Evolutionary conservation across 371 early-diverging fungal species (phyloP), one percentile per base, ranked within the genome.

Genomic region (Mortierella sp.): DNA sequence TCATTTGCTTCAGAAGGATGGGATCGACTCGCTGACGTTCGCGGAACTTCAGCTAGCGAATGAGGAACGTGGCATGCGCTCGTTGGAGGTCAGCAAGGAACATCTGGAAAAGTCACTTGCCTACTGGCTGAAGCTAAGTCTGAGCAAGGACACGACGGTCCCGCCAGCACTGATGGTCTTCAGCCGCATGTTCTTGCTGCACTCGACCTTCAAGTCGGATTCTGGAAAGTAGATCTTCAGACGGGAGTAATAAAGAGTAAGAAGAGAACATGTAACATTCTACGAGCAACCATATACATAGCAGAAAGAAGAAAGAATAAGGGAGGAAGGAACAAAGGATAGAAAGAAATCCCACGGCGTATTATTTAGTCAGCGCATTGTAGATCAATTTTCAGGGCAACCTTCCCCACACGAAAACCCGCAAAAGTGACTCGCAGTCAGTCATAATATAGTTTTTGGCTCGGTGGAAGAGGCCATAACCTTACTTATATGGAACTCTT

Each of bases 1-100:
- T 31, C 69, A 80, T 67, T 83, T 89, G 78, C 59, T 89, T 24
- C 60, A 80, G 0, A 75, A 82, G 50, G 85, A 86, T 21, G 83
- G 84, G 19, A 56, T 88, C 0, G 84, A 87, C 42, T 70, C 64
- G 0, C 69, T 89, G 28, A 72, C 65, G 7, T 41, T 66, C 4
- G 24, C 69, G 12, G 86, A 87, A 50, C 54, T 89, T 28, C 83
- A 85, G 21, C 49, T 80, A 43, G 90, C 87, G 17, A 81, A 80
- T 24, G 88, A 88, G 55, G 90, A 89, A 56, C 87, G 89, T 56
- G 89, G 89, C 48, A 87, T 89, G 89, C 83, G 85, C 8, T 86
- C 86, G 1, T 27, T 85, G 12, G 79, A 82, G 28, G 78, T 79
- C 7, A 66, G 79, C 27, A 80, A 79, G 50, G 84, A 83, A 6